phyloP scores from a whole-genome alignment of 129 eudicot species.

The Escallonia rubra region DNA sequence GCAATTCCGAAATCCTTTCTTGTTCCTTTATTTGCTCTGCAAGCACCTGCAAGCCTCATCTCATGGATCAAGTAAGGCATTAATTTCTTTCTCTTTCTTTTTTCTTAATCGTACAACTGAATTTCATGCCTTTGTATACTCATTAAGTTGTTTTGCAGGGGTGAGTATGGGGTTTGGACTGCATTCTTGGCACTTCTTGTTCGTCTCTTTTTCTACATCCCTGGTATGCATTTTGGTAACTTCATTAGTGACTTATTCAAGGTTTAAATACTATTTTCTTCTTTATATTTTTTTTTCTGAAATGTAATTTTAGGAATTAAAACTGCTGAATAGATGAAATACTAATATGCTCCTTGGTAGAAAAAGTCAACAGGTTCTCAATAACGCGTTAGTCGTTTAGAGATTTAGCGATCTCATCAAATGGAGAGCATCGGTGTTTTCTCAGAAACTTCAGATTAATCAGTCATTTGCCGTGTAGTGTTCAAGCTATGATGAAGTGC shows the following conservation, averaged over 20 bases:
- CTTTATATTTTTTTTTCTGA: no score
- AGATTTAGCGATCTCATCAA: neutral
- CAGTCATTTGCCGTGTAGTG: neutral
- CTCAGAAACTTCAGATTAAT: neutral
- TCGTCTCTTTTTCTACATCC: constrained; percentile 79
- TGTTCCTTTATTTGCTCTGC: constrained; percentile 85
- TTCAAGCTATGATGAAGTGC: neutral
- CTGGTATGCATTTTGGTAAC: constrained; percentile 38
- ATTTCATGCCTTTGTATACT: constrained; percentile 6
- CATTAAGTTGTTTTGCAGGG: constrained; percentile 47
- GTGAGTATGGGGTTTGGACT: constrained; percentile 92
- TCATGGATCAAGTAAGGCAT: constrained; percentile 86
- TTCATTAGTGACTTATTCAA: no score
- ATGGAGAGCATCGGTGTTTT: neutral
- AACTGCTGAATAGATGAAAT: no score
- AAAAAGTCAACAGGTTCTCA: no score
- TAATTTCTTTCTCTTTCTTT: neutral
- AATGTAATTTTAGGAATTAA: no score
- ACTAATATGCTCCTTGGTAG: no score
- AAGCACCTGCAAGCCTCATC: constrained; percentile 70
- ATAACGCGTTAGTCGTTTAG: no score
- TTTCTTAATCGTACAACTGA: neutral
- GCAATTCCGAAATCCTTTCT: constrained; percentile 73
- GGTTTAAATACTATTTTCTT: no score
- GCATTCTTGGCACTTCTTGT: constrained; percentile 89